Conservation (phyloP, 345 rosid species). For the Luvunga scandens region DNA sequence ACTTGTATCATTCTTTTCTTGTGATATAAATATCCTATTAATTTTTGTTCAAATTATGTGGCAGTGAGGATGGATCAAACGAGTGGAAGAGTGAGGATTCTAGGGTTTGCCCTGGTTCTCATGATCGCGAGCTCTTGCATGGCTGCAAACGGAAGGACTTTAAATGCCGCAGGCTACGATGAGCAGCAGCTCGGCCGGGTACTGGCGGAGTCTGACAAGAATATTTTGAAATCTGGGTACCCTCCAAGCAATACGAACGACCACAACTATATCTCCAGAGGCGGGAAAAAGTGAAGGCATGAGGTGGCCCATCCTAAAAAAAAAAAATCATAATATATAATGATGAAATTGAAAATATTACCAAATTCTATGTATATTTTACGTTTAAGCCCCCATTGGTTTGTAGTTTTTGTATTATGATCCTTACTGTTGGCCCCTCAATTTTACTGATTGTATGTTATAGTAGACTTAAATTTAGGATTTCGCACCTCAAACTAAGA, state of each 20-base stretch:
- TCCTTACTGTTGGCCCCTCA: too few species aligned
- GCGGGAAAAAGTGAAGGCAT: neutral
- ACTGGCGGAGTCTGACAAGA: neutral
- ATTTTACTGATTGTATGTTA: too few species aligned
- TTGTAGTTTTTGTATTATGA: too few species aligned
- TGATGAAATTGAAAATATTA: too few species aligned
- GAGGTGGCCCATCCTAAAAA: conserved; percentile 1
- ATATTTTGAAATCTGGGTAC: neutral
- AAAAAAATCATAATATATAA: too few species aligned
- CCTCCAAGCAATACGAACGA: conserved; percentile 3
- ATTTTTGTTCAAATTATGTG: neutral
- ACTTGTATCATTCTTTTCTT: neutral
- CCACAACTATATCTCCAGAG: conserved; percentile 19
- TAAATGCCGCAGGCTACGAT: neutral
- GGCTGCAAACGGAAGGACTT: conserved; percentile 8
- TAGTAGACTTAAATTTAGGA: too few species aligned
- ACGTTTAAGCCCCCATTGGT: too few species aligned
- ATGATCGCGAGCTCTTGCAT: conserved; percentile 25
- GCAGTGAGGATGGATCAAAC: neutral
- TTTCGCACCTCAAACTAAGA: too few species aligned
- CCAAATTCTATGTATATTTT: too few species aligned
- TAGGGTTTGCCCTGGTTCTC: conserved; percentile 22
- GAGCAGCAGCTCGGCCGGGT: neutral
- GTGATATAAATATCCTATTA: too few species aligned
- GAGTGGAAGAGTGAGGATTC: conserved; percentile 19